Percentiles rank a stretch among this genome's conserved stretches.
These are phyloP conservation scores for Colletotrichum echinochloae DNA, from an alignment of 2,329 filamentous ascomycete genomes.

Conservation along the genomic window DNA sequence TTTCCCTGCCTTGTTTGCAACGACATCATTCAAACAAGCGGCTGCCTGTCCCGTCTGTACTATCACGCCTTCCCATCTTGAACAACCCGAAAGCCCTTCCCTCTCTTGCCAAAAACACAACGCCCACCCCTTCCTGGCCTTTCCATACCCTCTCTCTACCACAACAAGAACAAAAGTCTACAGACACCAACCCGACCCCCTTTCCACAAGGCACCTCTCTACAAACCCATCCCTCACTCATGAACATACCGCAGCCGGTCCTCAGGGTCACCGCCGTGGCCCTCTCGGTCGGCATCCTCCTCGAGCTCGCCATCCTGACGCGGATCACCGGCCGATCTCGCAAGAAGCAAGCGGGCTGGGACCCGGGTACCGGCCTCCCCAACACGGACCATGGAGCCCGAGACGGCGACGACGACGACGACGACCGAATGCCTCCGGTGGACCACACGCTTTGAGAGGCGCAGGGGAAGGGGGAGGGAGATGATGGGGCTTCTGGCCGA, in stretches of 20 bases:
- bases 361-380: conserved; percentile 3
- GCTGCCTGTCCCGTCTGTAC: background rate
- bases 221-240: background rate
- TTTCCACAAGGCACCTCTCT: no score
- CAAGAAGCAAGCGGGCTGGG: background rate
- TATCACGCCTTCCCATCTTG: background rate
- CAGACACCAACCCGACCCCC: background rate
- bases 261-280: background rate
- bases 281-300: conserved; percentile 2
- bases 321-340: background rate
- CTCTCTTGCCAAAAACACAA: background rate
- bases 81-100: no score
- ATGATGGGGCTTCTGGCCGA: no score
- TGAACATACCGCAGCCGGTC: background rate
- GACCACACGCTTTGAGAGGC: conserved; percentile 5
- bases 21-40: background rate
- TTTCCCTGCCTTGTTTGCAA: background rate
- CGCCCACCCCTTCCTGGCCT: background rate
- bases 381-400: background rate
- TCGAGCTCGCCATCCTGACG: conserved; percentile 1
- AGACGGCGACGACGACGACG: no score
- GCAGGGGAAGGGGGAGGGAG: no score
- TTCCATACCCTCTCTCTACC: no score
- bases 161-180: background rate
- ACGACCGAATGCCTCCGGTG: conserved; percentile 1